Evolutionary conservation across 2,329 filamentous ascomycete species (phyloP).

Genomic region (Fusarium sp.): DNA sequence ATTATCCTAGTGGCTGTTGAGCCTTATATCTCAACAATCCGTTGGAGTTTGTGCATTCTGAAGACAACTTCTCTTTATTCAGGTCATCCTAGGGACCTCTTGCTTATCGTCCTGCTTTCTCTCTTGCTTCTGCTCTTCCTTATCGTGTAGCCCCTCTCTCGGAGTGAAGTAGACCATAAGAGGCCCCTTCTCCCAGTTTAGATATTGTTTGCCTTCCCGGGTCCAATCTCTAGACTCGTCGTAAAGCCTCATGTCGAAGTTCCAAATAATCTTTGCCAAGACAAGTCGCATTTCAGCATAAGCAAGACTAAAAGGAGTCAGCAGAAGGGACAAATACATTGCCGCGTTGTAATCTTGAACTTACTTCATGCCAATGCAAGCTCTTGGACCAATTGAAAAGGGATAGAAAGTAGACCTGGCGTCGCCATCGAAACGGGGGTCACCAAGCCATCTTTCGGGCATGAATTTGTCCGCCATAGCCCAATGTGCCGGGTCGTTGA

Average conservation of each 20-base stretch:
- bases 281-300: slow-evolving; percentile 19
- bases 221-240: not conserved
- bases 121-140: no score
- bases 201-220: not conserved
- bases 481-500: slow-evolving; percentile 20
- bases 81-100: no score
- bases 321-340: no score
- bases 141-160: no score
- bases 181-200: slow-evolving; percentile 5
- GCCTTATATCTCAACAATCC: no score
- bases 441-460: slow-evolving; percentile 34
- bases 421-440: slow-evolving; percentile 52
- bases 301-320: slow-evolving; percentile 3
- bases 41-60: no score
- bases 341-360: slow-evolving; percentile 17
- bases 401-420: slow-evolving; percentile 56
- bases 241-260: slow-evolving; percentile 4
- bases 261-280: slow-evolving; percentile 9
- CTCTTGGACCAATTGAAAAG: slow-evolving; percentile 59
- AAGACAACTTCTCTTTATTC: no score
- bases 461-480: slow-evolving; percentile 19
- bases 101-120: no score
- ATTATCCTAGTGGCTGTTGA: no score
- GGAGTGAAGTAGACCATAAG: no score
- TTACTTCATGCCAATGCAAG: slow-evolving; percentile 63